These are phyloP conservation scores for Candida ovalis DNA, from an alignment of 805 yeast species.

Conservation along the genomic window DNA sequence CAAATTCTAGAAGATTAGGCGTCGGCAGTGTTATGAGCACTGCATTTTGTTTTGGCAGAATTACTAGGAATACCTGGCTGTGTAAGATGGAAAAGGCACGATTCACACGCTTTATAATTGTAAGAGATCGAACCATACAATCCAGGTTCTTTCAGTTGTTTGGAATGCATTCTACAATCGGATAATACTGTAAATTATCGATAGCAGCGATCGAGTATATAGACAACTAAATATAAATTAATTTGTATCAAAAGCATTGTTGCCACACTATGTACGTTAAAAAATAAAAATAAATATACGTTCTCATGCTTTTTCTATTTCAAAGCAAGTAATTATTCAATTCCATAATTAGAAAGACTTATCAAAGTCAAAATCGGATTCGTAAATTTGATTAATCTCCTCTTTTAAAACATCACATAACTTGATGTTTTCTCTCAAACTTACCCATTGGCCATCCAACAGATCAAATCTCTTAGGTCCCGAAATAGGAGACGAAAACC, in stretches of 20 bases:
- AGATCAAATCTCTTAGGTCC: slow-evolving; percentile 89
- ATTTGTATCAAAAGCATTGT: too few species aligned
- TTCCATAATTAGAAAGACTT: slow-evolving; percentile 1
- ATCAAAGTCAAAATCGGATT: slow-evolving; percentile 19
- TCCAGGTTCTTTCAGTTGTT: too few species aligned
- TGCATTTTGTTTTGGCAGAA: not conserved
- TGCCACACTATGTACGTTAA: not conserved
- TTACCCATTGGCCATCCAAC: slow-evolving; percentile 71
- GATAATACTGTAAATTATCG: too few species aligned
- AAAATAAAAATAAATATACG: not conserved
- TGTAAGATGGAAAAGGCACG: not conserved
- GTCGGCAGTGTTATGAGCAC: not conserved
- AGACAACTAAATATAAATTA: too few species aligned
- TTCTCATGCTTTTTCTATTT: not conserved
- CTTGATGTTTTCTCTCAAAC: slow-evolving; percentile 59
- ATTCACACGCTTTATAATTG: not conserved
- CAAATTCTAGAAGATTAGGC: not conserved
- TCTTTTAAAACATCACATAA: slow-evolving; percentile 43
- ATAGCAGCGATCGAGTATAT: too few species aligned
- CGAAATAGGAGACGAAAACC: slow-evolving; percentile 90
- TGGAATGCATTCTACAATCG: not conserved
- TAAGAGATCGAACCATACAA: too few species aligned
- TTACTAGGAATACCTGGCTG: too few species aligned
- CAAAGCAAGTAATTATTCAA: not conserved
- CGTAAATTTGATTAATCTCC: slow-evolving; percentile 41